Base-by-base conservation (phyloP, 352 stramenopile species). In the Phytophthora citricola region DNA sequence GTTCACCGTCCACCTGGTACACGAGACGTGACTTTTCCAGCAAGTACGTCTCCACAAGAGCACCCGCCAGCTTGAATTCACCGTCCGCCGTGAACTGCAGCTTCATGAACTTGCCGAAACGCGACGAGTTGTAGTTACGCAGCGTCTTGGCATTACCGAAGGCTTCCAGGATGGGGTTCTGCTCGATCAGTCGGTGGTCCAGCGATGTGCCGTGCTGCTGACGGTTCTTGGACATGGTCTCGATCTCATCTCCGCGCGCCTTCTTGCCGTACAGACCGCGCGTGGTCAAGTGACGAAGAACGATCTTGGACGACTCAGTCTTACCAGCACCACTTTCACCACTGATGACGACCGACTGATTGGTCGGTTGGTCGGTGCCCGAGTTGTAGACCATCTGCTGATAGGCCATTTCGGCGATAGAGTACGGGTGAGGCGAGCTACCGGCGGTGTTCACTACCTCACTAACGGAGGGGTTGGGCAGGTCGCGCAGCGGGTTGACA, bases 51-150 rank as follows among this genome's bases (percentile, higher is more conserved):
- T 97, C 87, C 31, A 97, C 84, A 17, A 93, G 87, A n/a, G 89
- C 89, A 48, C 89, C 89, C 0, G 85, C 85, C 32, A 97, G 79
- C 71, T 89, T 93, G 61, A 96, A 94, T 50, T 93, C 72, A 56
- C 79, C 86, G 62, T 93, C 78, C 39, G 73, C 63, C 58, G 96
- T 97, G 74, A 98, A 98, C 73, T 98, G 91, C 31, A 98, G 87
- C 71, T 97, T 97, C 81, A 98, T 97, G 56, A 97, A 97, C 80
- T 98, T 98, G 63, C 95, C 95, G 59, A 98, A 98, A 58, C 95
- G 91, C 63, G 81, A 96, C 59, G 92, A 98, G 83, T 98, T 98
- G 87, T 94, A 76, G 79, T 98, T 99, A 15, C 93, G 83, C 39
- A 99, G 61, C 44, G 96, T 99, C 75, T 97, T 96, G 56, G 93